phyloP scores from a whole-genome alignment of 2,329 filamentous ascomycete genomes.

The Colletotrichum trifolii region DNA sequence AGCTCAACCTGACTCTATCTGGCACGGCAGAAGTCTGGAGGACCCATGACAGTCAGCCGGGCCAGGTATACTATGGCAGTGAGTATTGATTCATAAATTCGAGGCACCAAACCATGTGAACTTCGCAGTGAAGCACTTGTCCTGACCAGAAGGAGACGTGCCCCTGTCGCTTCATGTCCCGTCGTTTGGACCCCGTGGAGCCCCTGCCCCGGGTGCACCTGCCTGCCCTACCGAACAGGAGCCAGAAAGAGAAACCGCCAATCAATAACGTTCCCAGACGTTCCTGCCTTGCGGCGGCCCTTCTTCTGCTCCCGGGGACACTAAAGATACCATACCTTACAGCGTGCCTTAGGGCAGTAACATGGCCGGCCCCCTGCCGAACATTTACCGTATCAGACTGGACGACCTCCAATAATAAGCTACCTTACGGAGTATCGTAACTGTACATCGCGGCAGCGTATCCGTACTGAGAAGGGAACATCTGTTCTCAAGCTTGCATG shows the following conservation, averaged over 20 bases:
- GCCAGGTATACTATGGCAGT: too few species aligned
- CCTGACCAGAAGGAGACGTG: neutral
- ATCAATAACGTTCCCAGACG: conserved; percentile 3
- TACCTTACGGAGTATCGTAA: too few species aligned
- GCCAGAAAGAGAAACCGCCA: conserved; percentile 8
- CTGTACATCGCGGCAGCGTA: too few species aligned
- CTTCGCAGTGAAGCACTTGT: too few species aligned
- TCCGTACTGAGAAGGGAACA: too few species aligned
- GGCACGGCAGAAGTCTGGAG: neutral
- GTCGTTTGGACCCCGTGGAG: conserved; percentile 15
- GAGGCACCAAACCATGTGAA: too few species aligned
- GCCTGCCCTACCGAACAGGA: conserved; percentile 19
- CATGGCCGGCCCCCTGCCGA: conserved; percentile 13
- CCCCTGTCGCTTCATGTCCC: conserved; percentile 9
- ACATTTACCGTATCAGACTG: conserved; percentile 14
- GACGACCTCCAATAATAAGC: too few species aligned
- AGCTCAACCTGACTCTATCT: too few species aligned
- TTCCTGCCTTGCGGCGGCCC: conserved; percentile 6
- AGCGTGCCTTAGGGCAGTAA: conserved; percentile 4
- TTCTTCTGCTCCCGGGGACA: conserved; percentile 8
- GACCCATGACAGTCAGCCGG: neutral
- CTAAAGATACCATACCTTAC: neutral
- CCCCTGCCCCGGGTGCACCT: conserved; percentile 2
- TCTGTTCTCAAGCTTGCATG: too few species aligned
- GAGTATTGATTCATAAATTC: too few species aligned